phyloP scores from a whole-genome alignment of 805 yeast genomes.

The Pichia heedii region DNA sequence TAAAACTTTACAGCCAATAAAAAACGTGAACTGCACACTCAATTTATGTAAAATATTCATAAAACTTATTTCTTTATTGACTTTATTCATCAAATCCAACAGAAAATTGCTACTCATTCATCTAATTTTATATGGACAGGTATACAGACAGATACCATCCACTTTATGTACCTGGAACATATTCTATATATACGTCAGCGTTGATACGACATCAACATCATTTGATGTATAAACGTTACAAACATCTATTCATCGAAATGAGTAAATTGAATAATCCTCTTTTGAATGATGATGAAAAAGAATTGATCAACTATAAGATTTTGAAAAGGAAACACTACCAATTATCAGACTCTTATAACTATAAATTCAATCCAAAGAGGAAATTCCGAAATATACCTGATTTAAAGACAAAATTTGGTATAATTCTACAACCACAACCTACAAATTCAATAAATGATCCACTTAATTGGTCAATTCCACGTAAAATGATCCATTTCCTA shows the following conservation, averaged over 20 bases:
- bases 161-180: slow-evolving; percentile 48
- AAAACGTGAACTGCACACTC: no score
- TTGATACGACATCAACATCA: slow-evolving; percentile 16
- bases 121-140: slow-evolving; percentile 29
- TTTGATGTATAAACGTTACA: slow-evolving; percentile 3
- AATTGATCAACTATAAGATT: background rate
- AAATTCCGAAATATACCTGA: slow-evolving; percentile 18
- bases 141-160: slow-evolving; percentile 28
- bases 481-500: slow-evolving; percentile 33
- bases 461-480: slow-evolving; percentile 36
- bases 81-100: no score
- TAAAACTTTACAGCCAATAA: no score
- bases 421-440: slow-evolving; percentile 40
- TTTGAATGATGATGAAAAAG: background rate
- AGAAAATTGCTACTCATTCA: no score
- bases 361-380: slow-evolving; percentile 10
- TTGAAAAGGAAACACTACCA: slow-evolving; percentile 1
- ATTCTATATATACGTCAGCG: slow-evolving; percentile 40
- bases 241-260: background rate
- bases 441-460: slow-evolving; percentile 44
- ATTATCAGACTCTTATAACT: slow-evolving; percentile 11
- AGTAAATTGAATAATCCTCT: background rate
- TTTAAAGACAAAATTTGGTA: slow-evolving; percentile 25
- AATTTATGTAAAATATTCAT: no score
- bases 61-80: no score